phyloP scores from a whole-genome alignment of 306 rosid species.

The Castanea sativa region DNA sequence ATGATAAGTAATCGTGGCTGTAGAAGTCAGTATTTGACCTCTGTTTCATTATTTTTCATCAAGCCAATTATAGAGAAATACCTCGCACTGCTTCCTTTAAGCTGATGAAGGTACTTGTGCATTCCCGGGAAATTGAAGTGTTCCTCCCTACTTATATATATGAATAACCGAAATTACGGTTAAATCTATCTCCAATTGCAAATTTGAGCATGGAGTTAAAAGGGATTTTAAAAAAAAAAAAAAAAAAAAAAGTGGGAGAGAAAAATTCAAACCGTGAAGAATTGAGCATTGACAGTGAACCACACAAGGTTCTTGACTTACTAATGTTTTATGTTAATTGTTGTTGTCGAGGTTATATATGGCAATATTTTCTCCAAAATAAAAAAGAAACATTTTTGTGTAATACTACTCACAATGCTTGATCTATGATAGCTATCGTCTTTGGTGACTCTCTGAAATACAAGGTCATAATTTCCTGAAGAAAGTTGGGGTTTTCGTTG shows the following conservation, averaged over 20 bases:
- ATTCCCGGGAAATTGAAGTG: neutral
- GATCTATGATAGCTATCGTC: slow-evolving; percentile 18
- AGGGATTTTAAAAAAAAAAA: too few species aligned
- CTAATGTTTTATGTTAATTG: too few species aligned
- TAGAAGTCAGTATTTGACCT: too few species aligned
- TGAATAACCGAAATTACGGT: neutral
- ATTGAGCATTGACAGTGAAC: too few species aligned
- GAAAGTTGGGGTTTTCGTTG: slow-evolving; percentile 26
- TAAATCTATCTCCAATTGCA: too few species aligned
- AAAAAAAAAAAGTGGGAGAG: too few species aligned
- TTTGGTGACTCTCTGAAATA: slow-evolving; percentile 28
- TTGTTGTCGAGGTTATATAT: neutral
- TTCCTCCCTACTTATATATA: slow-evolving; percentile 10
- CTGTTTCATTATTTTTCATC: neutral
- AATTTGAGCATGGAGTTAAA: too few species aligned
- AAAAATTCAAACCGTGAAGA: too few species aligned
- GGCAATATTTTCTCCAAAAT: neutral
- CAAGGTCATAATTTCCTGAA: slow-evolving; percentile 29
- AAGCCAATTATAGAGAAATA: neutral
- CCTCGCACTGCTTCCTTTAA: slow-evolving; percentile 34
- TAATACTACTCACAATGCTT: slow-evolving; percentile 26
- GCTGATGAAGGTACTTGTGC: slow-evolving; percentile 17
- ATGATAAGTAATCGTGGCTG: too few species aligned
- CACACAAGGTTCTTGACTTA: too few species aligned
- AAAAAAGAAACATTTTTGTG: neutral